These are phyloP conservation scores for Botryosphaeria dothidea DNA, from an alignment of 2,329 filamentous ascomycete species.

Conservation along the genomic window DNA sequence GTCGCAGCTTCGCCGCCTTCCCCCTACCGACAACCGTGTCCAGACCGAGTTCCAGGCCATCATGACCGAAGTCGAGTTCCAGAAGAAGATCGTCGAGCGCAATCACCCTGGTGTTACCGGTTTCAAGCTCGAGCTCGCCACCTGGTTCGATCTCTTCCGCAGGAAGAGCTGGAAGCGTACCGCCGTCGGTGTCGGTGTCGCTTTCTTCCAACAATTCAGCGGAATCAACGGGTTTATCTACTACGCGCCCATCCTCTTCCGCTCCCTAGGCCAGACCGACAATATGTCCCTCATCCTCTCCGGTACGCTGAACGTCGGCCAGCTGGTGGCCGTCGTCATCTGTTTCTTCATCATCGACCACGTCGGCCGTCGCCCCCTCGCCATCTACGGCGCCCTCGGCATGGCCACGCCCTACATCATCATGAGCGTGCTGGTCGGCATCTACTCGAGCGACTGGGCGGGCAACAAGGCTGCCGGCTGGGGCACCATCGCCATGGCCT, in stretches of 20 bases:
- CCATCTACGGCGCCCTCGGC: constrained; percentile 21
- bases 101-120: constrained; percentile 10
- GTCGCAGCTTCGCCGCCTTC: constrained; percentile 29
- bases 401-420: constrained; percentile 44
- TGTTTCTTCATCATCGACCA: constrained; percentile 23
- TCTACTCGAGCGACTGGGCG: constrained; percentile 53
- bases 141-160: constrained; percentile 46
- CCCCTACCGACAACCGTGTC: constrained; percentile 21
- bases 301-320: constrained; percentile 42
- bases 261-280: constrained; percentile 37
- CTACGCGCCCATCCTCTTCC: constrained; percentile 49
- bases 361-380: constrained; percentile 25
- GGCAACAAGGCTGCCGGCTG: constrained; percentile 54
- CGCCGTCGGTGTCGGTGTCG: constrained; percentile 39
- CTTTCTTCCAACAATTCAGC: constrained; percentile 48
- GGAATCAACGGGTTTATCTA: constrained; percentile 49
- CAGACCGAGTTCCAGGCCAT: constrained; percentile 25
- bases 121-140: constrained; percentile 17
- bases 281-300: constrained; percentile 30
- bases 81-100: constrained; percentile 16
- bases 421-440: constrained; percentile 57
- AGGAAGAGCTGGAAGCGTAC: constrained; percentile 47
- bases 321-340: constrained; percentile 25
- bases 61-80: constrained; percentile 23
- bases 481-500: constrained; percentile 40